Conservation (phyloP, 202 grass and related monocot species). For the Schoenoplectus tabernaemontani region DNA sequence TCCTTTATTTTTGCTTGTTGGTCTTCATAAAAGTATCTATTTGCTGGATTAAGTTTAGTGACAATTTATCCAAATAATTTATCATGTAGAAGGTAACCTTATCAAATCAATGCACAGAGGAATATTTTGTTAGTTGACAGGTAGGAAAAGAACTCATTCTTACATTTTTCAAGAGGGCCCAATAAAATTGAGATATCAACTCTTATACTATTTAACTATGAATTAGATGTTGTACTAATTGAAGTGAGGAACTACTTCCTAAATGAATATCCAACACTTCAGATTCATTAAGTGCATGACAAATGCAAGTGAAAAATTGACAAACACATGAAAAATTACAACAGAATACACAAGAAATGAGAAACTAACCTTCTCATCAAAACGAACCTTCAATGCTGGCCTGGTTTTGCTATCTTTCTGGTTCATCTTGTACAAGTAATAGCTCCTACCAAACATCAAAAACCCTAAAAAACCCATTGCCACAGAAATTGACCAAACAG, state of each 20-base stretch:
- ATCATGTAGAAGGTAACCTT: neutral
- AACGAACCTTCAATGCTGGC: slow-evolving; percentile 8
- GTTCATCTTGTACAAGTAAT: slow-evolving; percentile 15
- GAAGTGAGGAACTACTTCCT: neutral
- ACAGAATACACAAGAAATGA: neutral
- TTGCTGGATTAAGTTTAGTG: neutral
- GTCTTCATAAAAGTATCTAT: neutral
- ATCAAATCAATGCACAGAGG: neutral
- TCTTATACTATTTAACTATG: neutral
- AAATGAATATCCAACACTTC: neutral
- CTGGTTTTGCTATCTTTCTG: slow-evolving; percentile 14
- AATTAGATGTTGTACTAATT: neutral
- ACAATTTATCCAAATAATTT: neutral
- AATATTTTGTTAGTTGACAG: slow-evolving; percentile 10
- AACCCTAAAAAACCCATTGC: slow-evolving; percentile 21
- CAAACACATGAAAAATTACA: neutral
- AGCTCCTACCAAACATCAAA: slow-evolving; percentile 22
- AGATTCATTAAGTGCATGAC: neutral
- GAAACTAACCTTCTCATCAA: slow-evolving; percentile 25
- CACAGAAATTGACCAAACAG: slow-evolving; percentile 22
- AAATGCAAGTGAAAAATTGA: neutral
- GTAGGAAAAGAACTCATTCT: slow-evolving; percentile 14
- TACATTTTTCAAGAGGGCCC: neutral
- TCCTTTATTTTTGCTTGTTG: neutral
- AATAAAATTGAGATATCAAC: neutral